Conservation (phyloP, 2,329 filamentous ascomycete species). For the Fusarium neocosmosporiellum region DNA sequence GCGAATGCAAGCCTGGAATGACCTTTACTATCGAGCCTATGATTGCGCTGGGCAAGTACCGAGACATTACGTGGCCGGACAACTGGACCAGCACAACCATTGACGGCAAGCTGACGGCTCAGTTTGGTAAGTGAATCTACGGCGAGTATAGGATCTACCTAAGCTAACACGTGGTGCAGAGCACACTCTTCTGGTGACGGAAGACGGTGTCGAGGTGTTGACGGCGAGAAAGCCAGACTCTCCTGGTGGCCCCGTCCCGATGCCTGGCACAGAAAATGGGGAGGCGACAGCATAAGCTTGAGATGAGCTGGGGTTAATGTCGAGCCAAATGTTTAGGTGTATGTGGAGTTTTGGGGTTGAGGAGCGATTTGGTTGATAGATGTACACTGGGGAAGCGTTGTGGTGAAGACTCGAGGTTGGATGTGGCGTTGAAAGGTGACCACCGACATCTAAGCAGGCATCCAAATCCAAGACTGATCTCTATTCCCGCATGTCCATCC, state of each 20-base stretch:
- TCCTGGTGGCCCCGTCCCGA: constrained; percentile 77
- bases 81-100: constrained; percentile 97
- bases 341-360: constrained; percentile 24
- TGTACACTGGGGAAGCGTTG: constrained; percentile 9
- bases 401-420: neutral
- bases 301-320: constrained; percentile 10
- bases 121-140: constrained; percentile 76
- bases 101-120: constrained; percentile 89
- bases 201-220: constrained; percentile 83
- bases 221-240: constrained; percentile 79
- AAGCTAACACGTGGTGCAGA: constrained; percentile 59
- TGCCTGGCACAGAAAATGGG: constrained; percentile 54
- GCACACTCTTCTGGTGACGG: constrained; percentile 85
- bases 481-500: neutral
- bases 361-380: constrained; percentile 10
- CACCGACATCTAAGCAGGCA: neutral
- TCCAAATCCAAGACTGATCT: neutral
- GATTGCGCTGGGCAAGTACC: constrained; percentile 92
- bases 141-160: no score
- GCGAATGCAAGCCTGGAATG: constrained; percentile 94
- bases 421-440: neutral
- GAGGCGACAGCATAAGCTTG: constrained; percentile 24
- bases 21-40: constrained; percentile 99
- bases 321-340: constrained; percentile 12
- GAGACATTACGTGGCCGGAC: constrained; percentile 96